Percentiles rank a stretch among this genome's conserved stretches.
phyloP scores from a whole-genome alignment of 352 stramenopile genomes.

The Pythium volutum region DNA sequence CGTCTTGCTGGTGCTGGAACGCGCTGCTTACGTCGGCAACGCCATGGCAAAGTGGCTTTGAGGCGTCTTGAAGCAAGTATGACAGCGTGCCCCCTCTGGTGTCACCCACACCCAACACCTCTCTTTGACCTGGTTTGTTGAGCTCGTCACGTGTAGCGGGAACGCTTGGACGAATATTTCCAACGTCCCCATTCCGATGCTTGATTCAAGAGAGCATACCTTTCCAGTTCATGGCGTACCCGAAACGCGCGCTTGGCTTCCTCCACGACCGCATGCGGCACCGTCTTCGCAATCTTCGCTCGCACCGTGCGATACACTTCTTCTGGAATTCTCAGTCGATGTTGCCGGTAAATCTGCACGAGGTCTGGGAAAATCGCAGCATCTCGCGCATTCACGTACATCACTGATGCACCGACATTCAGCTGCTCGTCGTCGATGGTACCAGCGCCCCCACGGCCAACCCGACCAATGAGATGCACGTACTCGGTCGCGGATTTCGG shows the following conservation, averaged over 20 bases:
- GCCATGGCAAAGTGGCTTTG: too few species aligned
- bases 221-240: constrained; percentile 23
- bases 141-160: constrained; percentile 7
- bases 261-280: constrained; percentile 27
- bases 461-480: constrained; percentile 62
- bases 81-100: too few species aligned
- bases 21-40: too few species aligned
- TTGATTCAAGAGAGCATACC: constrained; percentile 14
- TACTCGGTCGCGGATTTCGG: constrained; percentile 56
- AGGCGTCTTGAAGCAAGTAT: too few species aligned
- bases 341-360: constrained; percentile 30
- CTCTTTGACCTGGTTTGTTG: not conserved
- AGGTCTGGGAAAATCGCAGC: constrained; percentile 41
- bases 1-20: too few species aligned
- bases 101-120: not conserved
- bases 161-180: constrained; percentile 29
- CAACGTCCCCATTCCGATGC: constrained; percentile 37
- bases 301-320: constrained; percentile 46
- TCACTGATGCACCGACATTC: constrained; percentile 28
- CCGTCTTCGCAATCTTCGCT: constrained; percentile 12
- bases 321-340: constrained; percentile 29
- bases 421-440: not conserved
- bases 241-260: constrained; percentile 51
- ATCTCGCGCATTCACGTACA: constrained; percentile 48
- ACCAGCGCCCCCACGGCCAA: constrained; percentile 26